Evolutionary conservation across 2,329 filamentous ascomycete genomes (phyloP), one percentile per base, ranked within the genome.

Genomic region (Tetracladium maxilliforme): DNA sequence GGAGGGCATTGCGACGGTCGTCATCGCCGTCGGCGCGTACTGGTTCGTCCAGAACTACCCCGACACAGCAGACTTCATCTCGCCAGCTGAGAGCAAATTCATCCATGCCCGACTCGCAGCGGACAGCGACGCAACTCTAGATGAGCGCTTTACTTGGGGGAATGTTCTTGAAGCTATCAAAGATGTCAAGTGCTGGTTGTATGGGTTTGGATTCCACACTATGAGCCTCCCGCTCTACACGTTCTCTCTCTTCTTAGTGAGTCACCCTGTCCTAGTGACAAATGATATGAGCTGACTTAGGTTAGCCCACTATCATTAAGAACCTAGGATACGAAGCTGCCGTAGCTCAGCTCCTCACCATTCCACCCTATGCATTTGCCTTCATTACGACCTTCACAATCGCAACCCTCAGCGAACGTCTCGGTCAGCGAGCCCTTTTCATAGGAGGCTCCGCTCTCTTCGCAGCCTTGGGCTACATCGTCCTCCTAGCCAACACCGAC

Each of bases 181-280:
- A 10, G 74, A 86, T 36, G 64, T 67, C 2, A 81, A 74, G 40
- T 72, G 72, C 39, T 81, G 70, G 71, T 56, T 84, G 0, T 84
- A 84, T 34, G 72, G 74, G 0, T 43, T 80, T 0, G 66, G 62
- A 0, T 82, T 80, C 37, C 76, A 83, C 42, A 80, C 74, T 5
- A 70, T 82, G 58, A 76, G 69, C 29, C 46, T 84, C 9, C 64
- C 64, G 1, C 47, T 69, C 1, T 70, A 70, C 30, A 68, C 64
- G 0, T 47, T 66, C 5, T 58, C 70, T 0, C 44, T 70, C 4
- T 70, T 70, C 28, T 29, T 69, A 47, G 48, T 65, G 39, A 29
- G 55, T 55, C 30, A 54, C 52, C 0, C 32, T 51, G 14, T 50
- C 24, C 13, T n/a, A 13, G 28, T 10, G 8, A 5, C 13, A 14